Evolutionary conservation across 352 stramenopile genomes (phyloP).

Genomic region (Globisporangium paroecandrum): DNA sequence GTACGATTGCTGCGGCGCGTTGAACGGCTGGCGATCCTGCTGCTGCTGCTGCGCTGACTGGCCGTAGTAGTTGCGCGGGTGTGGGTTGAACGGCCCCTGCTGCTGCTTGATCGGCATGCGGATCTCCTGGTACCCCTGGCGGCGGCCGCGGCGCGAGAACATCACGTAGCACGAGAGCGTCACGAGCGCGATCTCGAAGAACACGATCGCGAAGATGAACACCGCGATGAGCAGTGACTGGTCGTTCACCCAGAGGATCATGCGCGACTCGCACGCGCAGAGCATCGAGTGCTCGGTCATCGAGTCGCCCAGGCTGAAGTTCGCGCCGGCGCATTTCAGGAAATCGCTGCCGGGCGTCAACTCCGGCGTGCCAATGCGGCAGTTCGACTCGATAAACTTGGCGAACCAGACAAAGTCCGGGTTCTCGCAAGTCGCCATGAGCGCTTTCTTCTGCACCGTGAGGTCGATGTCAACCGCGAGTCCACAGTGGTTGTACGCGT

Average conservation of each 20-base stretch:
- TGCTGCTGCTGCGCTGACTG: constrained; percentile 15
- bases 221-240: constrained; percentile 73
- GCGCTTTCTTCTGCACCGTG: constrained; percentile 30
- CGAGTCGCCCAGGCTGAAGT: constrained; percentile 55
- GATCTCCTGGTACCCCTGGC: constrained; percentile 80
- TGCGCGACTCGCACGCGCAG: constrained; percentile 74
- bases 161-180: constrained; percentile 82
- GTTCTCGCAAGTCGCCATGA: constrained; percentile 58
- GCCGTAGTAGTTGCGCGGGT: constrained; percentile 71
- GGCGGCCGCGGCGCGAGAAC: constrained; percentile 60
- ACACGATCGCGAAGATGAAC: constrained; percentile 76
- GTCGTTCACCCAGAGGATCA: constrained; percentile 80
- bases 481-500: constrained; percentile 69
- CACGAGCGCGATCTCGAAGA: constrained; percentile 79
- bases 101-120: constrained; percentile 75
- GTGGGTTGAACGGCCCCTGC: constrained; percentile 69
- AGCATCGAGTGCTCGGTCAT: constrained; percentile 81
- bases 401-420: constrained; percentile 69
- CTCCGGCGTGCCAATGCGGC: constrained; percentile 53
- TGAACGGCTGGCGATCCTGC: constrained; percentile 34
- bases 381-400: constrained; percentile 67
- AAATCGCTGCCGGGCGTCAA: constrained; percentile 58
- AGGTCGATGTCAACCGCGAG: constrained; percentile 64
- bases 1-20: constrained; percentile 33
- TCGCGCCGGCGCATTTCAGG: constrained; percentile 59